phyloP scores from a whole-genome alignment of 2,329 filamentous ascomycete genomes.

The Neonectria faginata region DNA sequence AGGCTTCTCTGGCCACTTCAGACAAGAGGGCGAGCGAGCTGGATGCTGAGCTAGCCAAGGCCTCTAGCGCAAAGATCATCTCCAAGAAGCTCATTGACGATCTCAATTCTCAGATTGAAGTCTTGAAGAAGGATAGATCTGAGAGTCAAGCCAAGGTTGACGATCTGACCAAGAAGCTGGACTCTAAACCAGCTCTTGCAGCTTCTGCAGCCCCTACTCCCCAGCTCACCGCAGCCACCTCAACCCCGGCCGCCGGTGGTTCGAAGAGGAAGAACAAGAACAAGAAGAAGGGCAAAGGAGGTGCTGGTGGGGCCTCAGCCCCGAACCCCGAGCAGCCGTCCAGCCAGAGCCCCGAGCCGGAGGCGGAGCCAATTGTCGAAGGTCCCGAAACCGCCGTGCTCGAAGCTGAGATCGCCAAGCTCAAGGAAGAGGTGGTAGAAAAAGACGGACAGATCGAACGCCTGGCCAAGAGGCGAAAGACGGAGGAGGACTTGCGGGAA shows the following conservation, averaged over 20 bases:
- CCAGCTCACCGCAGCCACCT: conserved; percentile 41
- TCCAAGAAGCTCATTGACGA: conserved; percentile 57
- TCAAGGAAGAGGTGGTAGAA: conserved; percentile 66
- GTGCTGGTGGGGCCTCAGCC: conserved; percentile 59
- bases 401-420: conserved; percentile 61
- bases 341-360: conserved; percentile 52
- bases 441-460: conserved; percentile 80
- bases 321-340: conserved; percentile 49
- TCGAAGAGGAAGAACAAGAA: conserved; percentile 76
- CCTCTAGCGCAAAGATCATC: conserved; percentile 53
- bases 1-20: conserved; percentile 51
- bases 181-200: conserved; percentile 38
- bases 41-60: conserved; percentile 55
- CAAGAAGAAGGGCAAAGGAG: conserved; percentile 89
- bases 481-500: conserved; percentile 82
- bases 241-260: conserved; percentile 38
- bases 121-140: conserved; percentile 49
- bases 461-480: conserved; percentile 76
- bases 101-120: conserved; percentile 53
- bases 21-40: conserved; percentile 54
- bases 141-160: conserved; percentile 50
- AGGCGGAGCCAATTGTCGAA: conserved; percentile 47
- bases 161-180: conserved; percentile 59
- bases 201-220: conserved; percentile 36
- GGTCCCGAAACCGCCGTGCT: conserved; percentile 53